Evolutionary conservation across 116 monocot species (phyloP), one percentile per base, ranked within the genome.

Genomic region (Trichopus zeylanicus): DNA sequence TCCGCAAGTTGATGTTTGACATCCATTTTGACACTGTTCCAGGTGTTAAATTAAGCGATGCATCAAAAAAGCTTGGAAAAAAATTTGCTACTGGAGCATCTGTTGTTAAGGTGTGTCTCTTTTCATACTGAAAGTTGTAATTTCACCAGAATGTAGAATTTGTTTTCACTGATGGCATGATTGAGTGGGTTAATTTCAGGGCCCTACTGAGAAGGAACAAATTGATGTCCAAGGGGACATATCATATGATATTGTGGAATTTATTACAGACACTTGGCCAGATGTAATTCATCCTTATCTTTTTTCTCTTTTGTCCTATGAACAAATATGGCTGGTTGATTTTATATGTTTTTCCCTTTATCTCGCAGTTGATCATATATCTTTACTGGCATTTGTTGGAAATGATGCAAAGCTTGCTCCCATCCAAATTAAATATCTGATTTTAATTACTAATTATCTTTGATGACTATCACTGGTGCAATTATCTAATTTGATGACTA

Each of bases 171-270:
- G 0, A 53, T 2, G 1, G 16, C 51, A 33, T 64, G 22, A 60
- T 59, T 70, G 8, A 61, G n/a, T 33, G 32, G 32, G 4, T 29
- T 70, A 24, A 59, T 71, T 81, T 46, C 66, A 95, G 95, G 95
- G 95, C 24, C 95, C 90, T 57, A 95, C 90, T 65, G 95, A 95
- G 61, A 95, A 95, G 53, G 95, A 95, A 48, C 90, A 90, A 67
- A 95, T 95, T 77, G 95, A 95, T 77, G 95, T 95, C n/a, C 95
- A 95, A 87, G 95, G 95, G n/a, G 90, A 95, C 61, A 95, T 95
- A 56, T 68, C 77, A 21, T 86, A 81, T 73, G 95, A 95, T 48
- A 77, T 87, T 58, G 90, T 90, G 46, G 90, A 84, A 67, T 95
- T 87, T 67, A 69, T 95, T 58, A 90, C 90, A 53, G 75, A 81